phyloP scores from a whole-genome alignment of 768 basidiomycete genomes.

The Dacryopinax primogenitus region DNA sequence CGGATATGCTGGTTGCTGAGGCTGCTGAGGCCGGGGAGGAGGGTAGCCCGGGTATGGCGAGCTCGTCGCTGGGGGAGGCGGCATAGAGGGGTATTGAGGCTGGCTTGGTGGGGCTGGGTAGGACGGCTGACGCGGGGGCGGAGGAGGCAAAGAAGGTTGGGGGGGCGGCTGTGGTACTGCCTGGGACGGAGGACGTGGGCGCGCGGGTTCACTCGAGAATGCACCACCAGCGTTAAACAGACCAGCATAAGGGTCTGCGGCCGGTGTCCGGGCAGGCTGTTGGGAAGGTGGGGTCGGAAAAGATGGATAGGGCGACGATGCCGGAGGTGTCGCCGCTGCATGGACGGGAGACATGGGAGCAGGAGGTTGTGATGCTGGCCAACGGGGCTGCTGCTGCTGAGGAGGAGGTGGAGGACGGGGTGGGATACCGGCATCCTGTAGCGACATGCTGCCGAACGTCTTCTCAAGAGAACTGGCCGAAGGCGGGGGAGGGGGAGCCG shows the following conservation, averaged over 20 bases:
- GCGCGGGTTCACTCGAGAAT: conserved; percentile 18
- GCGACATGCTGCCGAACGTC: conserved; percentile 15
- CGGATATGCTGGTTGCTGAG: conserved; percentile 4
- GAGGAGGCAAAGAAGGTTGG: background rate
- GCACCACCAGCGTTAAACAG: conserved; percentile 20
- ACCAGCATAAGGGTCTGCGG: conserved; percentile 20
- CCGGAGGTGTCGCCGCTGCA: conserved; percentile 25
- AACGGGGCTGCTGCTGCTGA: conserved; percentile 24
- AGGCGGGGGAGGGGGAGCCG: conserved; percentile 15
- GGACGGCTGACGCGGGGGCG: conserved; percentile 5
- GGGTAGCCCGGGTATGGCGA: background rate
- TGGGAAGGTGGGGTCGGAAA: conserved; percentile 20
- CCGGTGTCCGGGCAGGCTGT: conserved; percentile 19
- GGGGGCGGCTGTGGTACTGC: background rate
- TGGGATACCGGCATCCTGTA: conserved; percentile 20
- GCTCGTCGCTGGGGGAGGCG: background rate
- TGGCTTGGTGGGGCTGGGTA: conserved; percentile 10
- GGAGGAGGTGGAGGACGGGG: conserved; percentile 11
- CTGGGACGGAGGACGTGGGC: conserved; percentile 12
- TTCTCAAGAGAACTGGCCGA: conserved; percentile 18
- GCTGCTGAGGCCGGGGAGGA: conserved; percentile 6
- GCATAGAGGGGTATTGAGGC: conserved; percentile 11
- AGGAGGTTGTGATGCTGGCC: conserved; percentile 25
- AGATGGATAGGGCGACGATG: conserved; percentile 19
- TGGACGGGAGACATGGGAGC: conserved; percentile 21